Evolutionary conservation across 805 yeast species (phyloP).

Genomic region (Hanseniaspora lachancei): DNA sequence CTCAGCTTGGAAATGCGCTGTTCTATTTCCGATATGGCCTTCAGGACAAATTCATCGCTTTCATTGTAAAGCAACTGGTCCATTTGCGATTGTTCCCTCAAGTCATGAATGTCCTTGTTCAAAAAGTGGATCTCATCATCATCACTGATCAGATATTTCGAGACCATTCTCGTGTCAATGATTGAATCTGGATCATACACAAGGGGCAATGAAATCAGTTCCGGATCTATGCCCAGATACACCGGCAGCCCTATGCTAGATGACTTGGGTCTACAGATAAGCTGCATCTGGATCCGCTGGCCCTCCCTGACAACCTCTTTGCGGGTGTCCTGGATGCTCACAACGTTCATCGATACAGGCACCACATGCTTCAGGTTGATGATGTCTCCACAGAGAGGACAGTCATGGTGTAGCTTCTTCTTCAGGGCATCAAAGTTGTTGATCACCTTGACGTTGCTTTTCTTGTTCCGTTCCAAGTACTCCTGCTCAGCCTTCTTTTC

Average conservation of each 20-base stretch:
- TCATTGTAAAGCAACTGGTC: slow-evolving; percentile 52
- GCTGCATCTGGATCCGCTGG: slow-evolving; percentile 42
- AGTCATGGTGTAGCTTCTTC: slow-evolving; percentile 44
- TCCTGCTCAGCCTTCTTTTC: slow-evolving; percentile 24
- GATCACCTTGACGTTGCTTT: slow-evolving; percentile 6
- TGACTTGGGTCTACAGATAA: slow-evolving; percentile 45
- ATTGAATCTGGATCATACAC: slow-evolving; percentile 44
- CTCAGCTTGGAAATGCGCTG: slow-evolving; percentile 36
- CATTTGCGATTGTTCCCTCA: slow-evolving; percentile 38
- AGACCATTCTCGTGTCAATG: slow-evolving; percentile 19
- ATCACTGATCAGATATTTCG: not conserved
- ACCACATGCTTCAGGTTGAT: slow-evolving; percentile 39
- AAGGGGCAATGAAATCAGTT: slow-evolving; percentile 15
- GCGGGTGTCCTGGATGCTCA: slow-evolving; percentile 37
- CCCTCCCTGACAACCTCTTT: slow-evolving; percentile 42
- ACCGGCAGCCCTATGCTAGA: slow-evolving; percentile 39
- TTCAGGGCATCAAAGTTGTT: slow-evolving; percentile 2
- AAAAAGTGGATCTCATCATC: slow-evolving; percentile 34
- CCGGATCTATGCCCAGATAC: slow-evolving; percentile 32
- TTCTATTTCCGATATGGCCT: slow-evolving; percentile 32
- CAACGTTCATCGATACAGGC: slow-evolving; percentile 36
- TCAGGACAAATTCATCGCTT: slow-evolving; percentile 38
- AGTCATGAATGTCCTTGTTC: slow-evolving; percentile 44
- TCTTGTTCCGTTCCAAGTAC: not conserved
- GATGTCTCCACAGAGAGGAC: slow-evolving; percentile 65